Evolutionary conservation across 1,139 yeast genomes (phyloP).

Genomic region (Yamadazyma buinensis): DNA sequence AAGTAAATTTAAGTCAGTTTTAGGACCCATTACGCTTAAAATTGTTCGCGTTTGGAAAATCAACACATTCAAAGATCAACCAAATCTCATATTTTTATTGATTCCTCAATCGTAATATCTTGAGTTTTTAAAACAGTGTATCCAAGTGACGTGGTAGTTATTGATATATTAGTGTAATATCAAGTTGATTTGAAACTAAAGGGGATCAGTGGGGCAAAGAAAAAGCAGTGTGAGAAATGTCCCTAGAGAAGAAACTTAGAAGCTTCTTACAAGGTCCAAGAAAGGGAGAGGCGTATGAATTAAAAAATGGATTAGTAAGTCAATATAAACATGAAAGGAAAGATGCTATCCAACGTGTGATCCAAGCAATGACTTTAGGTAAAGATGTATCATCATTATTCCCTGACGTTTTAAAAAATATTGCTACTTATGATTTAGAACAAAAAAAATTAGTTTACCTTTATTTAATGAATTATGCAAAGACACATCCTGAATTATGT

Average conservation of each 20-base stretch:
- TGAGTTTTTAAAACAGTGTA: too few species aligned
- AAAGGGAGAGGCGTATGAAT: conserved; percentile 81
- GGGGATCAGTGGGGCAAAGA: too few species aligned
- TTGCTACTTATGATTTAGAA: conserved; percentile 94
- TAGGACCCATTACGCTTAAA: neutral
- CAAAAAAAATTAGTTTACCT: conserved; percentile 95
- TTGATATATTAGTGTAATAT: too few species aligned
- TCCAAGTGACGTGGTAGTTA: too few species aligned
- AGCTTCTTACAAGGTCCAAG: conserved; percentile 44
- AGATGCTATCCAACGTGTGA: conserved; percentile 94
- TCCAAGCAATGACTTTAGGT: conserved; percentile 99
- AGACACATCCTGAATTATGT: conserved; percentile 91
- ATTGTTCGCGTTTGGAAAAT: neutral
- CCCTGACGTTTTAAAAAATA: conserved; percentile 93
- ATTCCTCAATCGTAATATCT: too few species aligned
- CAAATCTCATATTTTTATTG: too few species aligned
- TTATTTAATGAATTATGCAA: conserved; percentile 95
- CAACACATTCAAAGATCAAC: too few species aligned
- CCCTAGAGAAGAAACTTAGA: conserved; percentile 43
- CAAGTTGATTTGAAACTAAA: too few species aligned
- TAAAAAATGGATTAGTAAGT: conserved; percentile 85
- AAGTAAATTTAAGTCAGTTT: neutral
- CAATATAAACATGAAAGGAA: conserved; percentile 92
- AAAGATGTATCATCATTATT: conserved; percentile 93
- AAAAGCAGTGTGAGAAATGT: too few species aligned